Base-by-base conservation (phyloP, 345 rosid species). In the Streptanthus diversifolius region DNA sequence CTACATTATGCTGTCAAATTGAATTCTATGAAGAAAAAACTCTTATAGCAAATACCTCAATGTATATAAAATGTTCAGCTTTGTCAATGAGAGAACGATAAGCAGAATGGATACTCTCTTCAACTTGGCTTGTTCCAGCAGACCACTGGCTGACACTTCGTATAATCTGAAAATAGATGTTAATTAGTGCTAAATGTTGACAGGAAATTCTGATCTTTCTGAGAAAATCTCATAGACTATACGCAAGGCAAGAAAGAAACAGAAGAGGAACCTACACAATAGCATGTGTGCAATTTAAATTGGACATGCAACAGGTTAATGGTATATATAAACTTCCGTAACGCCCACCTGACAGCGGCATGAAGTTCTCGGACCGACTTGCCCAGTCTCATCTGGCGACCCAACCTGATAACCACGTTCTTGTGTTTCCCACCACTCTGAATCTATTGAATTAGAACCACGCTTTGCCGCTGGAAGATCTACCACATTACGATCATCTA, bases 131-230 rank as follows among this genome's bases (percentile, higher is more conserved):
- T 64, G 98, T 92, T 82, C 99, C 99, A 53, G 98, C 95, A 69
- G 98, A 95, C 99, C 99, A 92, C 75, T 92, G 98, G 77, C 98
- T 95, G 77, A 90, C 99, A 82, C 99, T 95, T 85, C 99, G 84
- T 80, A 92, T 79, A 70, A 95, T 85, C 99, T 92, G 91, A 60
- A 80, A 84, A 56, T 21, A 51, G 68, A 60, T 54, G 22, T 19
- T 19, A 76, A 45, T 69, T 58, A 77, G 73, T 52, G 55, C 30
- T 66, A 59, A 35, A 58, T 32, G 57, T 52, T 77, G 24, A 49
- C 44, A 40, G 39, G 30, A 51, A 57, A 30, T 33, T 44, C 41
- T 59, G 17, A 1, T 12, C 3, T 32, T 67, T 67, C 39, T 39
- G 30, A 59, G 51, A 64, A 45, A 37, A 12, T 8, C 37, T 37